Conservation (phyloP, 306 rosid species). For the Citrullus amarus region DNA sequence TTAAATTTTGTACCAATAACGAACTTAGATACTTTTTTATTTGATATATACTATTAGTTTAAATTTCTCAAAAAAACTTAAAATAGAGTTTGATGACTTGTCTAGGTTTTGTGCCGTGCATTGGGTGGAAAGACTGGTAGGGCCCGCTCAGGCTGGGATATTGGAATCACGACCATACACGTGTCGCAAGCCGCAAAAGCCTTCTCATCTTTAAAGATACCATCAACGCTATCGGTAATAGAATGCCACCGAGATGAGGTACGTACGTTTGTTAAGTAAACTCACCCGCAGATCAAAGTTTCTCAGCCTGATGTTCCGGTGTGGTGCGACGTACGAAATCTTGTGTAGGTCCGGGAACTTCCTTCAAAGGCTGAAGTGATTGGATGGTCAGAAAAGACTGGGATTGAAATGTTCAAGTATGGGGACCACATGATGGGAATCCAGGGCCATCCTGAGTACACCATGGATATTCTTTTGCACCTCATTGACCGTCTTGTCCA, state of each 20-base stretch:
- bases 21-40: too few relatives aligned
- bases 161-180: constrained; percentile 46
- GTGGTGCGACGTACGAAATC: not conserved
- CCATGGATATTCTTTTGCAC: constrained; percentile 49
- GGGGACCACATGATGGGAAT: constrained; percentile 80
- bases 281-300: not conserved
- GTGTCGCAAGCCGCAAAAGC: constrained; percentile 34
- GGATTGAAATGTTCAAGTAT: constrained; percentile 59
- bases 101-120: constrained; percentile 63
- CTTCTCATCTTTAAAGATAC: constrained; percentile 36
- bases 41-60: not conserved
- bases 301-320: not conserved
- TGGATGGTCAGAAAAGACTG: constrained; percentile 74
- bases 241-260: constrained; percentile 89
- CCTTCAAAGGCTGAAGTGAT: constrained; percentile 67
- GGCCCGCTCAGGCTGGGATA: constrained; percentile 75
- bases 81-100: not conserved
- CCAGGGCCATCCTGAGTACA: constrained; percentile 97
- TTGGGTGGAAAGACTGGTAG: constrained; percentile 77
- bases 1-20: not conserved
- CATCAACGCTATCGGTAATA: constrained; percentile 43
- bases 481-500: constrained; percentile 59
- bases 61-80: not conserved
- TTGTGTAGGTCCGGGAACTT: constrained; percentile 44
- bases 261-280: not conserved